A percentile compares a stretch with the other conserved stretches of the same genome.
phyloP scores from a whole-genome alignment of 2,329 filamentous ascomycete species.

The Pseudopyricularia cyperi region DNA sequence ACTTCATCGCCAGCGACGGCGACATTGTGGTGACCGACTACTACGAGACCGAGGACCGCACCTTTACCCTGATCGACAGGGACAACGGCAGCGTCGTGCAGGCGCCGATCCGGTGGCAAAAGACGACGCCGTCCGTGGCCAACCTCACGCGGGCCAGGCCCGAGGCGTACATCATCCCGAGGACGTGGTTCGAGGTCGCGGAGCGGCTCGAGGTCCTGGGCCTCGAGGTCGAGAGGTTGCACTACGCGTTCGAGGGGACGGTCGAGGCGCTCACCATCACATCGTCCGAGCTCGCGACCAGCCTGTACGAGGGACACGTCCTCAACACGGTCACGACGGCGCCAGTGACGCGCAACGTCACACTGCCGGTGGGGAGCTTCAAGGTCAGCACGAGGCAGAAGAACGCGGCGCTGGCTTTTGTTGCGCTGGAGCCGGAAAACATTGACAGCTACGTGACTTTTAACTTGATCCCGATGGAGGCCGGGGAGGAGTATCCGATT shows the following conservation, averaged over 20 bases:
- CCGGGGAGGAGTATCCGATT: slow-evolving; percentile 1
- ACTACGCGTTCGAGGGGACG: background rate
- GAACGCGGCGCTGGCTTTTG: slow-evolving; percentile 1
- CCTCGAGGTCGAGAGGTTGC: background rate
- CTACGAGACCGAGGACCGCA: background rate
- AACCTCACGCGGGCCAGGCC: background rate
- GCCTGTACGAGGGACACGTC: background rate
- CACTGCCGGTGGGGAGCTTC: background rate
- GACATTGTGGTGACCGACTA: slow-evolving; percentile 1
- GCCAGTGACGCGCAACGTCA: background rate
- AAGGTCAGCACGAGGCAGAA: slow-evolving; percentile 2
- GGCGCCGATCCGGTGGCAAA: background rate
- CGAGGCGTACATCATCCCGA: slow-evolving; percentile 1
- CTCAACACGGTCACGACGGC: background rate
- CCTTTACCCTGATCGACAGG: background rate
- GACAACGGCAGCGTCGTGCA: background rate
- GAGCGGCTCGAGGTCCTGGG: background rate
- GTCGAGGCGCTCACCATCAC: background rate
- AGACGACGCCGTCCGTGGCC: background rate
- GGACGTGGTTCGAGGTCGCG: background rate
- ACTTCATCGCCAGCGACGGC: background rate
- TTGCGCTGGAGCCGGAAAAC: slow-evolving; percentile 1
- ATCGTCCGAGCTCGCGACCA: background rate
- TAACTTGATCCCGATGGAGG: background rate
- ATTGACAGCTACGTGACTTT: slow-evolving; percentile 2